Base-by-base conservation (phyloP, 1,284 basidiomycete genomes). In the Irpex rosettiformis region DNA sequence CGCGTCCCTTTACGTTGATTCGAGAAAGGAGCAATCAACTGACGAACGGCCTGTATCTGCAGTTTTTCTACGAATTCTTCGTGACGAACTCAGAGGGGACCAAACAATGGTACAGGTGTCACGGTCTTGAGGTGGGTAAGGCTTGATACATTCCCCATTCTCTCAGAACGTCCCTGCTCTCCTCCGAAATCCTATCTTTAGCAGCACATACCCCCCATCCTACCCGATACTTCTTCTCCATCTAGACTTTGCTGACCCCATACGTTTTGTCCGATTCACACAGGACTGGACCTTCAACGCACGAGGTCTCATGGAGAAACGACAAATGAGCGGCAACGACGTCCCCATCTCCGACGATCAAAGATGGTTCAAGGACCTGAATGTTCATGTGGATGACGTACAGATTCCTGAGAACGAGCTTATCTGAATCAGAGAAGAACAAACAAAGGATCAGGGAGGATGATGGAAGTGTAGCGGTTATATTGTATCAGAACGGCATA, bases 41-140 rank as follows among this genome's bases (percentile, higher is more conserved):
- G n/a, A n/a, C n/a, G n/a, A n/a, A n/a, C n/a, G n/a, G n/a, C n/a
- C n/a, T n/a, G n/a, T n/a, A n/a, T n/a, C n/a, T n/a, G n/a, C 72
- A 85, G 73, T 86, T 85, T 70, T 86, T 81, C 75, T 86, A 86
- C 68, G 84, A 87, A 67, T 83, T 77, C 70, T 78, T 70, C 58
- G 75, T 77, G 28, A 55, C 28, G 13, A 69, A 69, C 58, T 52
- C 65, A 22, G 74, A 75, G 54, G 73, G 66, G 7, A 65, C 67
- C 13, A 75, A 74, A 30, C 74, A 80, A 62, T 85, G 83, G 83
- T 79, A 73, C 60, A 70, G 84, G 24, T 79, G 77, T 48, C 85
- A 86, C 66, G 84, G 84, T 0, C 70, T 85, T 13, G 82, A 74
- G 68, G 75, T 74, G 43, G 13, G 63, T 60, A 16, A 37, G 6